A percentile compares a stretch with the other conserved stretches of the same genome.
Evolutionary conservation across 768 basidiomycete genomes (phyloP).

Genomic region (Coprinopsis cinerea): DNA sequence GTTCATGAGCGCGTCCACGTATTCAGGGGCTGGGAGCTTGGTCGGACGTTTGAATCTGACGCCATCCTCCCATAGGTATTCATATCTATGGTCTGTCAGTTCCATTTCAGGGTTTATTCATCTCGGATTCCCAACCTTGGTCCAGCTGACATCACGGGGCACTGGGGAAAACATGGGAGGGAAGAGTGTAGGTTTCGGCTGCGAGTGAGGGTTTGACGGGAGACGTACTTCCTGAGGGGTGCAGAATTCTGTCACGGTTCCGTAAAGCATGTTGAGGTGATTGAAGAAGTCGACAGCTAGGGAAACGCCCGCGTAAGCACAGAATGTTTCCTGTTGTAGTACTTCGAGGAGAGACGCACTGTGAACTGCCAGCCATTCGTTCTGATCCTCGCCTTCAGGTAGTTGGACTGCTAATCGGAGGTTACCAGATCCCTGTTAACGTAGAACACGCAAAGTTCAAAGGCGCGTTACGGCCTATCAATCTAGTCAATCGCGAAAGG

Average conservation of each 20-base stretch:
- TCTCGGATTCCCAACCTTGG: constrained; percentile 55
- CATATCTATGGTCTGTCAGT: constrained; percentile 51
- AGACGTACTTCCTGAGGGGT: constrained; percentile 78
- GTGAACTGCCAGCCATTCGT: constrained; percentile 99
- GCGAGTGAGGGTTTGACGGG: not conserved
- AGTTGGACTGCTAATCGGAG: constrained; percentile 86
- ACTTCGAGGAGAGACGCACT: constrained; percentile 50
- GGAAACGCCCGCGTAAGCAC: not conserved
- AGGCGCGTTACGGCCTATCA: not conserved
- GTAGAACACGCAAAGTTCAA: constrained; percentile 5
- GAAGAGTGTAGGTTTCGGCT: not conserved
- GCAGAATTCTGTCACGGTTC: constrained; percentile 97
- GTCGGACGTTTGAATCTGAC: constrained; percentile 82
- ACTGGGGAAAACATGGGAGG: constrained; percentile 48
- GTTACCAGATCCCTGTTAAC: constrained; percentile 85
- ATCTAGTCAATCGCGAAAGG: not conserved
- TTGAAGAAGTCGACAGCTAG: constrained; percentile 99
- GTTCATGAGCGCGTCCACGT: constrained; percentile 98
- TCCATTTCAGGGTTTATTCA: not conserved
- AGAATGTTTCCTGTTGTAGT: not conserved
- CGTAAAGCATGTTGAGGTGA: constrained; percentile 98
- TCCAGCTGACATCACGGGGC: constrained; percentile 95
- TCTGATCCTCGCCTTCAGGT: constrained; percentile 94
- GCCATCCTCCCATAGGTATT: constrained; percentile 94
- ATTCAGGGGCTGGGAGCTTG: constrained; percentile 93